These are phyloP conservation scores for Agrostemma githago DNA, from an alignment of 148 eudicot species.

Conservation along the genomic window DNA sequence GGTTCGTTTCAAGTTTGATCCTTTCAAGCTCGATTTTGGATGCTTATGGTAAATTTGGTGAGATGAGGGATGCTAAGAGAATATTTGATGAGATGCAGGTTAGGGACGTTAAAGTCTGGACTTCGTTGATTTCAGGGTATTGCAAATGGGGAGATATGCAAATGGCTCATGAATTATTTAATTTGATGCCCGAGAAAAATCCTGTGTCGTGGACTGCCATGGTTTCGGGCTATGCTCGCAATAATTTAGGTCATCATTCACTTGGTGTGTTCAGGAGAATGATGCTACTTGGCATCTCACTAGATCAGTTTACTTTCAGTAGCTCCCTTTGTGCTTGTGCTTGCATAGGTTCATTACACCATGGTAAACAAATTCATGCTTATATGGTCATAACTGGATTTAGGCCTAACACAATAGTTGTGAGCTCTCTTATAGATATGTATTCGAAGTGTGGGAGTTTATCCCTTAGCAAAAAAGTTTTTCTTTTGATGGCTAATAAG, in stretches of 20 bases:
- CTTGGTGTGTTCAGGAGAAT: constrained; percentile 50
- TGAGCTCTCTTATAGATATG: constrained; percentile 81
- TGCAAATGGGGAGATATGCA: constrained; percentile 65
- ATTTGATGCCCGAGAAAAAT: constrained; percentile 65
- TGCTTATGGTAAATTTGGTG: constrained; percentile 68
- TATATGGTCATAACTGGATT: constrained; percentile 40
- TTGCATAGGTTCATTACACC: constrained; percentile 37
- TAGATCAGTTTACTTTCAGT: constrained; percentile 68
- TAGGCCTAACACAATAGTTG: constrained; percentile 51
- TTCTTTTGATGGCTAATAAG: constrained; percentile 41
- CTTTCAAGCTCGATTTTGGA: constrained; percentile 71
- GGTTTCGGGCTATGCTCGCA: constrained; percentile 70
- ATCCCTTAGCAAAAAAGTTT: constrained; percentile 42
- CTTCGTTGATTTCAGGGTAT: constrained; percentile 75
- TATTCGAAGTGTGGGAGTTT: constrained; percentile 72
- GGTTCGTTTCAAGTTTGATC: constrained; percentile 52
- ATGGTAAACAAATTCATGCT: constrained; percentile 71
- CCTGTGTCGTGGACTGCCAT: constrained; percentile 73
- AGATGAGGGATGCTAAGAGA: constrained; percentile 53
- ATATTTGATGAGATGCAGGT: constrained; percentile 59
- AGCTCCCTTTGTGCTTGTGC: constrained; percentile 68
- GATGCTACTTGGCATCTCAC: constrained; percentile 41
- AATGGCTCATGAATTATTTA: constrained; percentile 59
- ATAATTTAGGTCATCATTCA: constrained; percentile 44
- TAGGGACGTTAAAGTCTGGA: constrained; percentile 72